Percentiles rank a stretch among this genome's conserved stretches.
Evolutionary conservation across 2,329 filamentous ascomycete species (phyloP).

Genomic region (Hymenoscyphus occultus): DNA sequence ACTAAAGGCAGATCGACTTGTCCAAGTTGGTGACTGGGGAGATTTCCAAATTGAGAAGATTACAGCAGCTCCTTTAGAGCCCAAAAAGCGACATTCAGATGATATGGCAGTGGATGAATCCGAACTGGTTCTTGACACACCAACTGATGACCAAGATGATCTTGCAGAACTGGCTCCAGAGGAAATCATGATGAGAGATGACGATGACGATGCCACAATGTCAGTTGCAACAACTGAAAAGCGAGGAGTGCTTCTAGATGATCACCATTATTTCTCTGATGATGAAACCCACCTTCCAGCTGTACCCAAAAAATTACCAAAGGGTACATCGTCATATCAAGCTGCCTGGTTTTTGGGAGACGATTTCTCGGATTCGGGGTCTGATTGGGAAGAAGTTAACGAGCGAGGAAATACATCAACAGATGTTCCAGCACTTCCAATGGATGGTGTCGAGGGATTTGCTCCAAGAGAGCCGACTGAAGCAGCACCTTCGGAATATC

Average conservation of each 20-base stretch:
- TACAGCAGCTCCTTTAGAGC: constrained; percentile 66
- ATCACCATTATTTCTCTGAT: constrained; percentile 97
- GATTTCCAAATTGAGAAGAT: constrained; percentile 92
- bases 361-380: constrained; percentile 75
- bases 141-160: constrained; percentile 78
- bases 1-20: constrained; percentile 82
- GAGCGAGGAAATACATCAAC: constrained; percentile 57
- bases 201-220: constrained; percentile 50
- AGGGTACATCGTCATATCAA: constrained; percentile 91
- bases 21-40: constrained; percentile 92
- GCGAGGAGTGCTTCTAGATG: constrained; percentile 90
- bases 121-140: constrained; percentile 63
- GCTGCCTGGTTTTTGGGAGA: constrained; percentile 85
- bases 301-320: constrained; percentile 73
- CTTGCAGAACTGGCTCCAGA: constrained; percentile 83
- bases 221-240: constrained; percentile 51
- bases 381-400: constrained; percentile 71
- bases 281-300: constrained; percentile 64
- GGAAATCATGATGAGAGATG: constrained; percentile 76
- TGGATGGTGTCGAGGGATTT: constrained; percentile 77
- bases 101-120: constrained; percentile 66
- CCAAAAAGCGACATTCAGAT: constrained; percentile 59
- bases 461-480: constrained; percentile 69
- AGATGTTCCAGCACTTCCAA: constrained; percentile 61
- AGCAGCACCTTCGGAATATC: constrained; percentile 80